A percentile compares a stretch with the other conserved stretches of the same genome.
phyloP scores from a whole-genome alignment of 1,284 basidiomycete genomes.

The Naganishia liquefaciens region DNA sequence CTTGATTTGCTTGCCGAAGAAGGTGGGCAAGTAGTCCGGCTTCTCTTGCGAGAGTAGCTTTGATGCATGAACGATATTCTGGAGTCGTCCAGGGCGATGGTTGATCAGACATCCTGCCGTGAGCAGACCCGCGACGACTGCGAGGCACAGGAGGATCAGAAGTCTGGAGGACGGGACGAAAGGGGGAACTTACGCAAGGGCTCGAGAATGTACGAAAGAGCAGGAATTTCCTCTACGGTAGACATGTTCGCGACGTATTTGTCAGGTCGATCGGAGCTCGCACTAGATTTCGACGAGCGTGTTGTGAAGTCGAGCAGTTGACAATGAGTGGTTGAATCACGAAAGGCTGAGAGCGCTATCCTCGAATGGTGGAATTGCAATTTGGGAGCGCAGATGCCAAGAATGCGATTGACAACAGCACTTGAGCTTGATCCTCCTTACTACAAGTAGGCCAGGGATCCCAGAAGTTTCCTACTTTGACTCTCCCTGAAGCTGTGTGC shows the following conservation, averaged over 20 bases:
- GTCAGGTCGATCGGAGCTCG: not conserved
- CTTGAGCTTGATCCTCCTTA: no score
- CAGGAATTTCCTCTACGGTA: conserved; percentile 43
- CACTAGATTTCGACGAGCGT: not conserved
- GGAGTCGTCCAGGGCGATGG: conserved; percentile 33
- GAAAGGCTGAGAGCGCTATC: no score
- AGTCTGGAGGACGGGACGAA: conserved; percentile 1
- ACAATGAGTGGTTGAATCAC: no score
- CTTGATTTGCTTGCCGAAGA: conserved; percentile 37
- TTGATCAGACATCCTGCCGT: conserved; percentile 43
- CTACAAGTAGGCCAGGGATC: no score
- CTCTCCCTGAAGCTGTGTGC: no score
- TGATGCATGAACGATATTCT: conserved; percentile 29
- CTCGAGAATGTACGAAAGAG: conserved; percentile 44
- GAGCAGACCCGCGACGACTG: conserved; percentile 44
- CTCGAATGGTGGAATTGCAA: no score
- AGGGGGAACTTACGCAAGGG: conserved; percentile 40
- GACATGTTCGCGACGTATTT: conserved; percentile 36
- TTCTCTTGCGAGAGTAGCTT: conserved; percentile 22
- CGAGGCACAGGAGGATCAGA: not conserved
- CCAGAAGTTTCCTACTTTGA: no score
- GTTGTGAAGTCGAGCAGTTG: no score
- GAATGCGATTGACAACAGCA: no score
- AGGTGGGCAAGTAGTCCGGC: conserved; percentile 17
- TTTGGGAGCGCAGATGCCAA: no score